phyloP scores from a whole-genome alignment of 192 early-diverging fungal species.

The Phycomyces blakesleeanus region DNA sequence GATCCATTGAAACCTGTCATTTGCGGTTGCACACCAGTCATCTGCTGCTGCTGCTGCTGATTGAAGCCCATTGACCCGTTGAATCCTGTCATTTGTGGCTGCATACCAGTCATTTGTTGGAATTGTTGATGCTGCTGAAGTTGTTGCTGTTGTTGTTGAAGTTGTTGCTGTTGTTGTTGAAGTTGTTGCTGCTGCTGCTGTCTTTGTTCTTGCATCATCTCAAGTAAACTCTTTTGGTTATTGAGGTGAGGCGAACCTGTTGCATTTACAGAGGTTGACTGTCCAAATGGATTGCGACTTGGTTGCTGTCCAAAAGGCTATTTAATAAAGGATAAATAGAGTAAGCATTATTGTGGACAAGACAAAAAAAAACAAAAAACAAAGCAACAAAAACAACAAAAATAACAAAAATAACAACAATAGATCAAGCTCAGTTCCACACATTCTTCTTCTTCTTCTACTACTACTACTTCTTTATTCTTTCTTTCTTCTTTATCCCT shows the following conservation, averaged over 20 bases:
- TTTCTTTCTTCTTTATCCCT: no score
- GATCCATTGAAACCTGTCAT: constrained; percentile 3
- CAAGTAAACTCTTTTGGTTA: constrained; percentile 25
- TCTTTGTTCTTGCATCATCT: constrained; percentile 33
- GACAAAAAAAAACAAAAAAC: no score
- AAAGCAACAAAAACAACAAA: no score
- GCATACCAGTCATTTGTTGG: no score
- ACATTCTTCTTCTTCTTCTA: no score
- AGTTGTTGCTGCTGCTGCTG: constrained; percentile 16
- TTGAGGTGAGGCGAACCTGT: not conserved
- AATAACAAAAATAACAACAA: no score
- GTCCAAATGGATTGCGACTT: constrained; percentile 28
- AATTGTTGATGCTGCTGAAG: constrained; percentile 18
- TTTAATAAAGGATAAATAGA: not conserved
- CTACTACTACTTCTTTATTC: no score
- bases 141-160: constrained; percentile 23
- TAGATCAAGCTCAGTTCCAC: no score
- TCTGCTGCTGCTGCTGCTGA: constrained; percentile 13
- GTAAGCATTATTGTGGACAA: constrained; percentile 1
- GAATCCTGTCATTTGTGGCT: constrained; percentile 16
- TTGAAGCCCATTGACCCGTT: not conserved
- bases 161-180: constrained; percentile 15
- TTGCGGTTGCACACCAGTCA: constrained; percentile 22
- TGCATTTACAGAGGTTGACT: constrained; percentile 8
- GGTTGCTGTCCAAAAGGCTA: constrained; percentile 28